phyloP scores from a whole-genome alignment of 805 yeast genomes.

The Saturnispora galanensis region DNA sequence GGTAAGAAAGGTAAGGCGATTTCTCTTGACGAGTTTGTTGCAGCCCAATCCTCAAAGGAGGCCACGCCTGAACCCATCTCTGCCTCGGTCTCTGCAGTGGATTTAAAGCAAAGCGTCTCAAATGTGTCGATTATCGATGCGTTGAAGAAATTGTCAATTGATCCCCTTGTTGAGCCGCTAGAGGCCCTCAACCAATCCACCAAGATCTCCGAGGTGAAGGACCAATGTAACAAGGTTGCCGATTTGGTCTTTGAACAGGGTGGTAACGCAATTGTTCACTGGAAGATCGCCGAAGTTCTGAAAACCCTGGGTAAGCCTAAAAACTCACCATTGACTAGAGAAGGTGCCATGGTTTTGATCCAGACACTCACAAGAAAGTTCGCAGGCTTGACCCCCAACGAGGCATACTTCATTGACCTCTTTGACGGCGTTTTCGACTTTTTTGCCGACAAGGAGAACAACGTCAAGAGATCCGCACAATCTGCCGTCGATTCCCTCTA shows the following conservation, averaged over 20 bases:
- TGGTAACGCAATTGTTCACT: conserved; percentile 41
- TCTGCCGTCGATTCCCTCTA: conserved; percentile 61
- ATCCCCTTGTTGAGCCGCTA: conserved; percentile 59
- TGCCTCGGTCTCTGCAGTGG: background rate
- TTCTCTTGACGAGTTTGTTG: conserved; percentile 3
- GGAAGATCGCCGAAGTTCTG: conserved; percentile 56
- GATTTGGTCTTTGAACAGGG: conserved; percentile 39
- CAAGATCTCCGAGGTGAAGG: conserved; percentile 44
- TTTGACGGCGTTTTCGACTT: conserved; percentile 59
- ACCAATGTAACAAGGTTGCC: conserved; percentile 45
- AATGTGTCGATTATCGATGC: conserved; percentile 66
- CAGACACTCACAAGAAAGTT: conserved; percentile 46
- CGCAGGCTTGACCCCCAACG: conserved; percentile 62
- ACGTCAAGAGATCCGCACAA: conserved; percentile 81
- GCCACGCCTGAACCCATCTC: background rate
- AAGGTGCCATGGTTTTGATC: conserved; percentile 57
- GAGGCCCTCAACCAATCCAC: conserved; percentile 40
- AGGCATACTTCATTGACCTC: conserved; percentile 60
- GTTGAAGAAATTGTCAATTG: conserved; percentile 48
- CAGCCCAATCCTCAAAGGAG: background rate
- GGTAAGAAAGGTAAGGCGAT: conserved; percentile 1
- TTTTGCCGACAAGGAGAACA: conserved; percentile 78
- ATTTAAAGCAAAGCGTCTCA: conserved; percentile 22
- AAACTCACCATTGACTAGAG: conserved; percentile 65
- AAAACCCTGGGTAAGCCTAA: conserved; percentile 64